Evolutionary conservation across 2,329 filamentous ascomycete species (phyloP), one percentile per base, ranked within the genome.

Genomic region (Talaromyces sp.): DNA sequence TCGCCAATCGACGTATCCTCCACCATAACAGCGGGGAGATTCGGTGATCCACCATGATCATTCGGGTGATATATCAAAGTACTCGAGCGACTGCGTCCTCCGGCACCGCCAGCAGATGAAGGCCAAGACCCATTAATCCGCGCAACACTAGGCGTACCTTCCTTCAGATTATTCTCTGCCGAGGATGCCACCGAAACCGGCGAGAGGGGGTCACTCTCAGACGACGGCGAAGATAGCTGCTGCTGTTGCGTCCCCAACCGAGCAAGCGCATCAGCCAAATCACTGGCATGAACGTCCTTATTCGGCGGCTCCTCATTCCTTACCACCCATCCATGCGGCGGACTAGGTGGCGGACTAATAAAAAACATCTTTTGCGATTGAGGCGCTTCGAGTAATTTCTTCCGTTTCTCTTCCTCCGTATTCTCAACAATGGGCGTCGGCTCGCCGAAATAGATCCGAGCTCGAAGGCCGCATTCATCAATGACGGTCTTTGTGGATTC

Each of bases 281-380:
- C 84, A 56, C 81, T 79, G 0, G 84, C 83, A 65, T 86, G 83
- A 8, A 85, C 84, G 58, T 85, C 80, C 70, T 83, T 86, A 70
- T 87, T 87, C 5, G 84, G 84, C 10, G 84, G 81, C 25, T 83
- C 84, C 67, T 87, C 84, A 58, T 81, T 78, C 60, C 79, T 78
- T 74, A 84, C 78, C 68, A 84, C 81, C 84, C 84, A 87, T 50
- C 84, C 84, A 68, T 84, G 81, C 2, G 84, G 84, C 46, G 84
- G 84, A 60, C 77, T 80, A 0, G 84, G 84, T 11, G 84, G 84
- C 53, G 84, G 84, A 45, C 77, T 81, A 71, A 87, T 87, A 71
- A 87, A 87, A 77, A 87, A 86, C 45, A 86, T 73, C 67, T 85
- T 85, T 59, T 83, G 78, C 53, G 77, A 74, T 57, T 85, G 80